Conservation (phyloP, 257 asterid species). For the Eucommia ulmoides region DNA sequence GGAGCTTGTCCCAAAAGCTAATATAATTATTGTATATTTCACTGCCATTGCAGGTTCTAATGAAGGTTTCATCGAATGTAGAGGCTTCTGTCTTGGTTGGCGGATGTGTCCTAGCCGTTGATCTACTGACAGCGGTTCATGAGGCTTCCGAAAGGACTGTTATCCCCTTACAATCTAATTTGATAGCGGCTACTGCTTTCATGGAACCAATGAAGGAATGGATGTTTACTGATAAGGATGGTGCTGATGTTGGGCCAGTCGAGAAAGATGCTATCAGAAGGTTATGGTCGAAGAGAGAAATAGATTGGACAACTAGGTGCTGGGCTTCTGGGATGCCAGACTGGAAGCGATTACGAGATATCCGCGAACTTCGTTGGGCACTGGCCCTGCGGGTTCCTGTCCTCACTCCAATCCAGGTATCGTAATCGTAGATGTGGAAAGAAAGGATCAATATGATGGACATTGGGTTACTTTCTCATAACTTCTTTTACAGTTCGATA, state of each 20-base stretch:
- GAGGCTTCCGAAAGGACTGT: conserved; percentile 98
- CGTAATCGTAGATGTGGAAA: no score
- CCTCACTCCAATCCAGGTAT: conserved; percentile 84
- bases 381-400: conserved; percentile 88
- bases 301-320: conserved; percentile 89
- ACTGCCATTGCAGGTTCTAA: conserved; percentile 51
- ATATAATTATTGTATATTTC: neutral
- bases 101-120: conserved; percentile 97
- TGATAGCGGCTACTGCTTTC: conserved; percentile 96
- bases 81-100: conserved; percentile 98
- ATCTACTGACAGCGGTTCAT: conserved; percentile 74
- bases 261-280: conserved; percentile 97
- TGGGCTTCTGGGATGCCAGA: conserved; percentile 97
- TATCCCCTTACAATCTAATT: conserved; percentile 92
- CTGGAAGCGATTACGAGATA: conserved; percentile 93
- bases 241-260: conserved; percentile 78
- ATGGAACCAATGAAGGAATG: conserved; percentile 96
- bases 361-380: conserved; percentile 98
- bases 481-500: no score
- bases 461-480: no score
- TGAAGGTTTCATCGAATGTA: conserved; percentile 82
- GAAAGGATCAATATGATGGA: no score
- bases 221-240: conserved; percentile 68
- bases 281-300: conserved; percentile 87
- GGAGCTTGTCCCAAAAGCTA: conserved; percentile 8